Evolutionary conservation across 2,329 filamentous ascomycete species (phyloP), one percentile per base, ranked within the genome.

Genomic region (Coleophoma crateriformis): DNA sequence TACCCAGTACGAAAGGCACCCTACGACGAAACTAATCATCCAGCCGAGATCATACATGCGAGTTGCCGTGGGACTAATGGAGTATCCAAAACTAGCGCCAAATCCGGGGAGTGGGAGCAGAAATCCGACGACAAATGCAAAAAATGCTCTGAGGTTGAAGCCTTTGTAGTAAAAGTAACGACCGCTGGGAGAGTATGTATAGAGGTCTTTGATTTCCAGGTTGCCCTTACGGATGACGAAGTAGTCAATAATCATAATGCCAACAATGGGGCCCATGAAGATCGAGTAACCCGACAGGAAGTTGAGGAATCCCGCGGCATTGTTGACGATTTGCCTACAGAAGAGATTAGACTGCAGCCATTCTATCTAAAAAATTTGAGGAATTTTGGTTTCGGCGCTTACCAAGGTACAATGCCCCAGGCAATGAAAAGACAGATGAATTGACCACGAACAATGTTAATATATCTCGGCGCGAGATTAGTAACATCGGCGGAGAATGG

Each of bases 231-330:
- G 64, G 47, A 71, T 56, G 34, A 71, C 48, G 58, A 64, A 71
- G 51, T 67, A 71, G 49, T 46, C 44, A 3, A 33, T 35, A n/a
- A 64, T 55, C 37, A 71, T 61, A 33, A 69, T 60, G 27, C 63
- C 67, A 5, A 63, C 62, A 32, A 70, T 64, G 14, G 15, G 17
- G n/a, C 61, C 66, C 51, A 70, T 59, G 57, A 69, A 68, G 46
- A 46, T 17, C 11, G 44, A 34, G 17, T 46, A 46, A 35, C 32
- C 44, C 19, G 32, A 32, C 11, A 46, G 33, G 33, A 46, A 46
- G 33, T 33, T 34, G 35, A 46, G 44, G 14, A 46, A 46, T 6
- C 32, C 34, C 5, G 14, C 33, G 8, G 35, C 38, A n/a, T 32
- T 46, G 10, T 59, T 64, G 1, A 72, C 56, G 43, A 74, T 73